Evolutionary conservation across 2,329 filamentous ascomycete species (phyloP).

Genomic region (Colletotrichum filicis): DNA sequence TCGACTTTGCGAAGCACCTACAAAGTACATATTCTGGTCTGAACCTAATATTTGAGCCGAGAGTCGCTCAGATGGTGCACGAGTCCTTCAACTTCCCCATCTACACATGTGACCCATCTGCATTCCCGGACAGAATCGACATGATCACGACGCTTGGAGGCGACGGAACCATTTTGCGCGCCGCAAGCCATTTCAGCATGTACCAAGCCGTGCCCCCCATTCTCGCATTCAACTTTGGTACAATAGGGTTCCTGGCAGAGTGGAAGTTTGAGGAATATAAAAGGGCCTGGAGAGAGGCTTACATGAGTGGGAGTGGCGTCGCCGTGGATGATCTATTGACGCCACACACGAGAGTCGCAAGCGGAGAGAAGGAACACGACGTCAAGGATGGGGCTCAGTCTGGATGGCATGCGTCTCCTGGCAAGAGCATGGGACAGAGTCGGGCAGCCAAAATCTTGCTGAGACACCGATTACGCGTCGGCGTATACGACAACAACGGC

Average conservation of each 20-base stretch:
- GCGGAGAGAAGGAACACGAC: conserved; percentile 40
- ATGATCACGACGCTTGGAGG: conserved; percentile 91
- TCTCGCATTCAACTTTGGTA: conserved; percentile 96
- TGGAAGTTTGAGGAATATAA: conserved; percentile 97
- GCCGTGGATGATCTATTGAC: conserved; percentile 55
- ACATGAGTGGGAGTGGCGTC: conserved; percentile 77
- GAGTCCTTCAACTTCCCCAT: conserved; percentile 78
- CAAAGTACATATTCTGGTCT: conserved; percentile 82
- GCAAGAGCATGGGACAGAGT: conserved; percentile 82
- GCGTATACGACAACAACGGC: conserved; percentile 79
- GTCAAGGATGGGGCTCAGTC: conserved; percentile 34
- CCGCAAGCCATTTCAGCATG: conserved; percentile 80
- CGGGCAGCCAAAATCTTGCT: conserved; percentile 85
- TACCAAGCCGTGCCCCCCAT: conserved; percentile 87
- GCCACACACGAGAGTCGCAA: conserved; percentile 51
- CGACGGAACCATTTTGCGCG: conserved; percentile 90
- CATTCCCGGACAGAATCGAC: conserved; percentile 84
- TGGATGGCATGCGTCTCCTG: conserved; percentile 79
- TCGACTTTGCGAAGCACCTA: conserved; percentile 76
- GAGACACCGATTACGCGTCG: conserved; percentile 87
- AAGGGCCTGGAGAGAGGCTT: conserved; percentile 89
- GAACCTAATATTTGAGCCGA: conserved; percentile 84
- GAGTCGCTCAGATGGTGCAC: conserved; percentile 79
- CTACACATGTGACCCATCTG: conserved; percentile 64
- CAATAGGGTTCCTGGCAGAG: conserved; percentile 92